Evolutionary conservation across 768 basidiomycete species (phyloP).

Genomic region (Mycena venus): DNA sequence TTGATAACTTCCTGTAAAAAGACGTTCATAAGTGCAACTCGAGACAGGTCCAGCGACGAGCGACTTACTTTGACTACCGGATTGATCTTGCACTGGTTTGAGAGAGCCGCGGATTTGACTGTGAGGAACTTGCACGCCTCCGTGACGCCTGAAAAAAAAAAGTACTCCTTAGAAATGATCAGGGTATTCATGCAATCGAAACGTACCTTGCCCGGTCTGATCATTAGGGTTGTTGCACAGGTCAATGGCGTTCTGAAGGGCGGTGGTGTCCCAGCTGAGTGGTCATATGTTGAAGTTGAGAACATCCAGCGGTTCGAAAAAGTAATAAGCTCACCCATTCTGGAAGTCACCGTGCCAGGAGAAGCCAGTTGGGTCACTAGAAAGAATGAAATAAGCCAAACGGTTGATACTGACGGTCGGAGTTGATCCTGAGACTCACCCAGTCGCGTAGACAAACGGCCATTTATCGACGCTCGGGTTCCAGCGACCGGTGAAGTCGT

Average conservation of each 20-base stretch:
- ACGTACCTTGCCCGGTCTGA: slow-evolving; percentile 44
- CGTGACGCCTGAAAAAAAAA: slow-evolving; percentile 42
- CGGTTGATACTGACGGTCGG: background rate
- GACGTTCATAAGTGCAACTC: background rate
- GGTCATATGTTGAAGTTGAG: background rate
- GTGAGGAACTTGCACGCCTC: slow-evolving; percentile 56
- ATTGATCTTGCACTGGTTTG: slow-evolving; percentile 46
- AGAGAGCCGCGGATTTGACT: slow-evolving; percentile 42
- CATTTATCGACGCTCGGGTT: slow-evolving; percentile 47
- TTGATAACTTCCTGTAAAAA: background rate
- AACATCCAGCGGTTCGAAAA: background rate
- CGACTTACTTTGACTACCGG: slow-evolving; percentile 36
- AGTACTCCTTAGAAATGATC: no score
- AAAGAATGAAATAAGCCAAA: background rate
- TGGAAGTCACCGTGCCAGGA: slow-evolving; percentile 63
- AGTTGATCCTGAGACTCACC: slow-evolving; percentile 39
- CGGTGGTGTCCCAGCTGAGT: slow-evolving; percentile 19
- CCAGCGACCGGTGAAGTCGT: slow-evolving; percentile 51
- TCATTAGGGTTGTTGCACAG: slow-evolving; percentile 56
- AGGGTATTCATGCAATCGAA: no score
- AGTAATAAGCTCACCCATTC: slow-evolving; percentile 41
- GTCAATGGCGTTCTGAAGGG: slow-evolving; percentile 62
- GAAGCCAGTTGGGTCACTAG: slow-evolving; percentile 66
- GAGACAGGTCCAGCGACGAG: no score
- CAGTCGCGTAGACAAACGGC: slow-evolving; percentile 61